phyloP scores from a whole-genome alignment of 805 yeast genomes.

The Tetrapisispora nanseiensis region DNA sequence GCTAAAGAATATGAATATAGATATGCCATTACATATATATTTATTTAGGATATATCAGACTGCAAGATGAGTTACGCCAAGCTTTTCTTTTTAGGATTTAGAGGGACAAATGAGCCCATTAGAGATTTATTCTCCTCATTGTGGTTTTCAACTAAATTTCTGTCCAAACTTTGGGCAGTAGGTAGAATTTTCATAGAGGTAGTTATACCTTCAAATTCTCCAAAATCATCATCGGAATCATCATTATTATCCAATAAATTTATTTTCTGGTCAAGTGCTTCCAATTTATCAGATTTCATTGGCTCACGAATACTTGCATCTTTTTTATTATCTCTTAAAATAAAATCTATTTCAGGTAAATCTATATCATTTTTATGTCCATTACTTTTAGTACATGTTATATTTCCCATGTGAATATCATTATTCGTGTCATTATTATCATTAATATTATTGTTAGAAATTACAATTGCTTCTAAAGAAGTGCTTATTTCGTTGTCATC shows the following conservation, averaged over 20 bases:
- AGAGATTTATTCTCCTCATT: not conserved
- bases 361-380: not conserved
- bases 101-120: slow-evolving; percentile 21
- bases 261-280: not conserved
- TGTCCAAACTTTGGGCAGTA: not conserved
- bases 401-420: too few species aligned
- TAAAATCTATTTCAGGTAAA: not conserved
- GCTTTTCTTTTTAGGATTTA: slow-evolving; percentile 21
- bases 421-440: not conserved
- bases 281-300: not conserved
- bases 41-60: too few species aligned
- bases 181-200: not conserved
- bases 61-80: too few species aligned
- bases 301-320: not conserved
- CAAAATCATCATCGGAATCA: slow-evolving; percentile 19
- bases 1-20: too few species aligned
- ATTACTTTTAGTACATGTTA: too few species aligned
- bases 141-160: not conserved
- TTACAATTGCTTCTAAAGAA: too few species aligned
- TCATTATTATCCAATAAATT: not conserved
- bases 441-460: too few species aligned
- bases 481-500: too few species aligned
- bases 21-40: too few species aligned
- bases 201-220: slow-evolving; percentile 15
- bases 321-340: not conserved